Evolutionary conservation across 2,329 filamentous ascomycete species (phyloP).

Genomic region (Cladophialophora chaetospira): DNA sequence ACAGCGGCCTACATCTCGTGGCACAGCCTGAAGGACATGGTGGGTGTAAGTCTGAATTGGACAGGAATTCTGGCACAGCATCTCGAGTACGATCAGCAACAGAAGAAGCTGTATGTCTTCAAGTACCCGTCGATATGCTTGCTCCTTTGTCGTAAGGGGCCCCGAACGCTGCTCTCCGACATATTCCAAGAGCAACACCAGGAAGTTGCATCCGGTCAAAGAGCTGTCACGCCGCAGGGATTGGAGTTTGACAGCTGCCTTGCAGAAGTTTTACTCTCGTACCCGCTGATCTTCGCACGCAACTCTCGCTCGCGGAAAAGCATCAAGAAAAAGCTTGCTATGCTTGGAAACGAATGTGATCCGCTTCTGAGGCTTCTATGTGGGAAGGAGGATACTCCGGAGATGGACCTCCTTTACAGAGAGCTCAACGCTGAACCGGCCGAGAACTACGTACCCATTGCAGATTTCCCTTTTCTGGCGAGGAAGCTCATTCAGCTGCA

Average conservation of each 20-base stretch:
- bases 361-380: background rate
- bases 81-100: conserved; percentile 7
- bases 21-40: conserved; percentile 9
- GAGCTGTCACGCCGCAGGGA: background rate
- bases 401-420: background rate
- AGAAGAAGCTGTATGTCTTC: conserved; percentile 13
- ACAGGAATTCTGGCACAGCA: conserved; percentile 8
- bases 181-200: conserved; percentile 3
- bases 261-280: conserved; percentile 11
- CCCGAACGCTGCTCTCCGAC: conserved; percentile 3
- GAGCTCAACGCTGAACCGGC: conserved; percentile 1
- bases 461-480: conserved; percentile 12
- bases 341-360: conserved; percentile 3
- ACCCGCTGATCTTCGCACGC: conserved; percentile 10
- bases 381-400: background rate
- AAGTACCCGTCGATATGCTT: conserved; percentile 14
- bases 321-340: conserved; percentile 1
- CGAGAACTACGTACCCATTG: conserved; percentile 7
- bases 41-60: conserved; percentile 9
- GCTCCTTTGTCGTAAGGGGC: conserved; percentile 1
- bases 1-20: conserved; percentile 11
- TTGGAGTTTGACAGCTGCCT: conserved; percentile 11
- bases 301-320: conserved; percentile 2
- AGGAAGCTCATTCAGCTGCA: conserved; percentile 11
- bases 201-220: background rate